A percentile compares a stretch with the other conserved stretches of the same genome.
Evolutionary conservation across 768 basidiomycete genomes (phyloP).

Genomic region (Amanita polypyramis): DNA sequence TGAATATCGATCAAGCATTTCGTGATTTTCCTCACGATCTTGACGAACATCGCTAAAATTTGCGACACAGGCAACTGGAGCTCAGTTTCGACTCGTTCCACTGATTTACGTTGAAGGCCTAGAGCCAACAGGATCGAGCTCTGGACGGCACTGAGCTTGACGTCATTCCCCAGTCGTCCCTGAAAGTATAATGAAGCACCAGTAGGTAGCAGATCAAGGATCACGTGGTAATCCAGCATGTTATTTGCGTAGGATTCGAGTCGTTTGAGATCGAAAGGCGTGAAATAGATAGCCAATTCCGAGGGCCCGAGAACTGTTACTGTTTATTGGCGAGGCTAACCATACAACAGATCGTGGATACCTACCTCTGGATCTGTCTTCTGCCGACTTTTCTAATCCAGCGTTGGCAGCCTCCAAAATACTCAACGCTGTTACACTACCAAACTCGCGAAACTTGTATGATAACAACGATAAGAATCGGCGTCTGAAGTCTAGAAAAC

Average conservation of each 20-base stretch:
- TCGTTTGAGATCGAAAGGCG: constrained; percentile 93
- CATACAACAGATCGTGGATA: not conserved
- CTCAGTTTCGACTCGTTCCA: constrained; percentile 86
- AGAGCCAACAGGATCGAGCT: constrained; percentile 84
- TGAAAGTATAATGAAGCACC: constrained; percentile 83
- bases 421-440: constrained; percentile 77
- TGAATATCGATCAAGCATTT: constrained; percentile 69
- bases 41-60: constrained; percentile 82
- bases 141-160: constrained; percentile 78
- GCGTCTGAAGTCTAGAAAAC: constrained; percentile 69
- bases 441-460: constrained; percentile 92
- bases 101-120: constrained; percentile 78
- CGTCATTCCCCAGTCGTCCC: constrained; percentile 50
- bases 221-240: constrained; percentile 92
- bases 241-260: constrained; percentile 94
- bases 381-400: constrained; percentile 40
- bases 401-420: constrained; percentile 77
- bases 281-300: constrained; percentile 50
- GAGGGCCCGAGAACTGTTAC: constrained; percentile 22
- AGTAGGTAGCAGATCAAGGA: constrained; percentile 83
- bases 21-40: constrained; percentile 78
- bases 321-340: not conserved
- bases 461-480: constrained; percentile 86
- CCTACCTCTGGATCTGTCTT: constrained; percentile 27
- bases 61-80: constrained; percentile 81